Evolutionary conservation across 2,329 filamentous ascomycete species (phyloP), one percentile per base, ranked within the genome.

Genomic region (Pseudogymnoascus sp.): DNA sequence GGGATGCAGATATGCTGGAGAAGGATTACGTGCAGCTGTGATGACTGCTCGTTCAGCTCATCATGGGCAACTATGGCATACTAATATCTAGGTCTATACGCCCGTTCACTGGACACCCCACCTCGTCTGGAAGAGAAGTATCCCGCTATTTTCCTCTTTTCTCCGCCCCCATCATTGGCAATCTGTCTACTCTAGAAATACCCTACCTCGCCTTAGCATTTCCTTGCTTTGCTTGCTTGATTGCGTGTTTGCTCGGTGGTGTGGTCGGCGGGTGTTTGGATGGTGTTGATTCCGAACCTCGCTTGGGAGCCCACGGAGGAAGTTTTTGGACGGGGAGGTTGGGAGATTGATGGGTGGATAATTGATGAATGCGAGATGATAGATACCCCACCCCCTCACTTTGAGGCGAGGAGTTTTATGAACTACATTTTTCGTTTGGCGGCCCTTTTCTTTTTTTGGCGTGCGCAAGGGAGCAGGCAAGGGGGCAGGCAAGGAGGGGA

Each of bases 11-110:
- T 67, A 82, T 86, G 64, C 78, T 81, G 69, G 79, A 84, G 70
- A 81, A 82, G 73, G 85, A 88, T 73, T 89, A 81, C 71, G 83
- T 89, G 73, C 75, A 77, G 62, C 75, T 83, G 64, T 77, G 73
- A 75, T 76, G 67, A 67, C 62, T 25, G 21, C 60, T n/a, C 25
- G 11, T 62, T 25, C n/a, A 21, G 39, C 48, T 54, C 23, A 14
- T 21, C 51, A 57, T 31, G 7, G 48, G 48, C 25, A 5, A 54
- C 28, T 57, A 10, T 57, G 51, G 51, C 51, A 57, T 57, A 28
- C 51, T 57, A 57, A 57, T 34, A 13, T 57, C 10, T 57, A 57
- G 51, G 28, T 57, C 51, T 57, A 34, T 5, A n/a, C 28, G 6
- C 28, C 51, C 16, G n/a, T 34, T 43, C 21, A 57, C 25, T 57